Evolutionary conservation across 345 rosid species (phyloP), one percentile per base, ranked within the genome.

Genomic region (Sonneratia caseolaris): DNA sequence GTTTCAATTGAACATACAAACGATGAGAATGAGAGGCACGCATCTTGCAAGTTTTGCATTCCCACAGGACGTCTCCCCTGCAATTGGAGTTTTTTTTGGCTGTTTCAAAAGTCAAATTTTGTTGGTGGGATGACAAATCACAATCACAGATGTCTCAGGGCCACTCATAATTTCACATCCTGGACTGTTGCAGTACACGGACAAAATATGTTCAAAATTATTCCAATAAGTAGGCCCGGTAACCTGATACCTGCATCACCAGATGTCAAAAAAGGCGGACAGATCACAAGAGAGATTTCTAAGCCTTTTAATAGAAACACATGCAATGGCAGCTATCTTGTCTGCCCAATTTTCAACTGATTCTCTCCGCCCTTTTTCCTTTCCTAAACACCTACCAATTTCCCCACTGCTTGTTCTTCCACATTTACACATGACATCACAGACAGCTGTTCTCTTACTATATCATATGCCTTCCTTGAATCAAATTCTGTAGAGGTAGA

Each of bases 221-320:
- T 27, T 27, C 32, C 32, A 27, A 27, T 27, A 27, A 27, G 32
- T 27, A 27, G 32, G 32, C 32, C 32, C 32, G 32, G 32, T 27
- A 27, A 27, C 32, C 32, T 27, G 32, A 27, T 27, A 27, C 32
- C 32, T 27, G 32, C 32, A 27, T 27, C 61, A 64, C 48, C 40
- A 72, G n/a, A 64, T 45, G 75, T 72, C 75, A 49, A 66, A 72
- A 35, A 51, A n/a, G 37, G 43, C 1, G 37, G 16, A 7, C 24
- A 49, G 70, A 35, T 40, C 9, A 4, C 70, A 6, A 48, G 37
- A 36, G 48, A 42, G 40, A 40, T 61, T 22, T 40, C 8, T 64
- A 0, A 53, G 59, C 22, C 43, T n/a, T 48, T 51, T 37, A 22
- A 35, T 51, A 53, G n/a, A 24, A 43, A 40, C 40, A 13, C 67